These are phyloP conservation scores for Tilletiaria anomala DNA, from an alignment of 1,284 basidiomycete genomes.

Conservation along the genomic window DNA sequence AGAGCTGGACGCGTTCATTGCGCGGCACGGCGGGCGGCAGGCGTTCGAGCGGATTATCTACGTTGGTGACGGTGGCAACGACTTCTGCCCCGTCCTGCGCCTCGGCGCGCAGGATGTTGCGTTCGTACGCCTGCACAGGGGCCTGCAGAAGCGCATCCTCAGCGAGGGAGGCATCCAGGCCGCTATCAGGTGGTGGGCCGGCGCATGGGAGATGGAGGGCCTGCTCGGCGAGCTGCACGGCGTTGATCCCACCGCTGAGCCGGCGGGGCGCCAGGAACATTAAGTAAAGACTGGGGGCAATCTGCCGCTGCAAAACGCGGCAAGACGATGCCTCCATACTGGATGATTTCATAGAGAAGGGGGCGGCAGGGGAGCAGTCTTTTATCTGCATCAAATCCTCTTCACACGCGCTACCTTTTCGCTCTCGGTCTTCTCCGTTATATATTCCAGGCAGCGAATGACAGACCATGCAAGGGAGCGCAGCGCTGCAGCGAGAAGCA, in stretches of 20 bases:
- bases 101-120: conserved; percentile 42
- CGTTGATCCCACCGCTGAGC: neutral
- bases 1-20: conserved; percentile 69
- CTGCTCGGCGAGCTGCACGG: conserved; percentile 4
- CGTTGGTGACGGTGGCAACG: conserved; percentile 86
- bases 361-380: too few species aligned
- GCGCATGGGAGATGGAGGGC: conserved; percentile 32
- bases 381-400: too few species aligned
- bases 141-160: conserved; percentile 29
- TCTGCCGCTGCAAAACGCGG: too few species aligned
- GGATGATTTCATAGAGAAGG: too few species aligned
- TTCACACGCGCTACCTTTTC: too few species aligned
- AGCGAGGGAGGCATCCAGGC: conserved; percentile 24
- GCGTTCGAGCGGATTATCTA: conserved; percentile 69
- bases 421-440: too few species aligned
- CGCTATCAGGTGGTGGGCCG: conserved; percentile 30
- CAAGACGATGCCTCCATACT: too few species aligned
- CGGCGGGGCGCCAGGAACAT: too few species aligned
- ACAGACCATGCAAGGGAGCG: too few species aligned
- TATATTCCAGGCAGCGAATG: too few species aligned
- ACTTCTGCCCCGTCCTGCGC: conserved; percentile 80
- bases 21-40: conserved; percentile 49
- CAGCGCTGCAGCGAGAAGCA: too few species aligned
- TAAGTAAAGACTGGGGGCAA: too few species aligned
- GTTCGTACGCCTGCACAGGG: conserved; percentile 30